Base-by-base conservation (phyloP, 768 basidiomycete genomes). In the Hygrocybe punicea region DNA sequence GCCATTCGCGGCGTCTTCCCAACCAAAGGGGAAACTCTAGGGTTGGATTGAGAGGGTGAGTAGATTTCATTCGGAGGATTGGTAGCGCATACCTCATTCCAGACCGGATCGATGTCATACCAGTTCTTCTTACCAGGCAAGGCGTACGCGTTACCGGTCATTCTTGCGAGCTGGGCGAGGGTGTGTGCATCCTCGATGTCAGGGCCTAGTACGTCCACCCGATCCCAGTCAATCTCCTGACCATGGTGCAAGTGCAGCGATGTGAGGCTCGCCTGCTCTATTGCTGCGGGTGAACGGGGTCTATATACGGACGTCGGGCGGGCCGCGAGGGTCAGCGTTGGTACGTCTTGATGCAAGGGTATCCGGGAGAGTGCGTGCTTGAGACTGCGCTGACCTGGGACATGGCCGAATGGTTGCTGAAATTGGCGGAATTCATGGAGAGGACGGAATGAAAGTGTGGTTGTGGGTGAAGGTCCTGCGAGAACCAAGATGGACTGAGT, bases 101-200 rank as follows among this genome's bases (percentile, higher is more conserved):
- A 98, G 1, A 81, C 75, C 2, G 71, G 66, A 64, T 89, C 89
- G 2, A 93, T 71, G 33, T 91, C 86, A 62, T 89, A 95, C 95
- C 93, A 97, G 50, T 84, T 85, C 50, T 75, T 78, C 63, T 77
- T 72, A 6, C 84, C 83, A 14, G 89, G 87, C 29, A 84, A 68
- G 10, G 86, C 83, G 72, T 98, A 98, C 1, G 96, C 95, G 67
- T 98, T 91, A 35, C 85, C 90, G 9, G 86, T 78, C 87, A 98
- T 95, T 57, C 90, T 75, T 69, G 89, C 94, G 25, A 98, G 79
- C 67, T 93, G 86, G 2, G 80, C 77, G 6, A 98, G 73, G 0
- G 94, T 97, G 63, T 89, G 86, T 52, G 79, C 73, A 67, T 96
- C 90, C 57, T 81, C 79, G 14, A 93, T 70, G 66, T 97, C 88